Conservation (phyloP, 768 basidiomycete species). For the Asterophora parasitica region DNA sequence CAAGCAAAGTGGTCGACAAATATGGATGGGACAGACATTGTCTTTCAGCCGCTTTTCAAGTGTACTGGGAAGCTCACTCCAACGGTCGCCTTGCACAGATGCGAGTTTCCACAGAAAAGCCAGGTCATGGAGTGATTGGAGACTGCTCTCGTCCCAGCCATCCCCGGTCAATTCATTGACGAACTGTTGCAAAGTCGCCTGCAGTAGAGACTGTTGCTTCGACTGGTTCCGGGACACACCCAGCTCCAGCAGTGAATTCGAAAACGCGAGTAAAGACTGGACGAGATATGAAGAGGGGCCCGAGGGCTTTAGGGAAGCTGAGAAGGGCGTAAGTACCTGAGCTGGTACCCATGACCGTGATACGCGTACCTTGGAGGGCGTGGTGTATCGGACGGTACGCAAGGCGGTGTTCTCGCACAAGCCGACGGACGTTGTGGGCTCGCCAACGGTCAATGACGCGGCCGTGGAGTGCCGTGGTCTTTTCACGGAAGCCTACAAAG, state of each 20-base stretch:
- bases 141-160: slow-evolving; percentile 20
- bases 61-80: slow-evolving; percentile 20
- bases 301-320: slow-evolving; percentile 15
- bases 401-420: slow-evolving; percentile 25
- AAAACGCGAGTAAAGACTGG: slow-evolving; percentile 49
- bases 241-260: slow-evolving; percentile 50
- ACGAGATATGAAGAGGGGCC: slow-evolving; percentile 53
- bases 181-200: slow-evolving; percentile 37
- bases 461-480: slow-evolving; percentile 37
- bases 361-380: slow-evolving; percentile 20
- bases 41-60: slow-evolving; percentile 25
- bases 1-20: not conserved
- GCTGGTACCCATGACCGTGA: not conserved
- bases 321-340: not conserved
- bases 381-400: slow-evolving; percentile 14
- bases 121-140: slow-evolving; percentile 41
- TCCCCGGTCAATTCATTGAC: slow-evolving; percentile 30
- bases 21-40: slow-evolving; percentile 6
- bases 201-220: slow-evolving; percentile 30
- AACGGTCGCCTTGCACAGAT: slow-evolving; percentile 27
- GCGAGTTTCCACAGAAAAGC: slow-evolving; percentile 43
- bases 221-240: slow-evolving; percentile 38
- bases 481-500: slow-evolving; percentile 45
- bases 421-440: slow-evolving; percentile 31
- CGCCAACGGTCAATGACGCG: slow-evolving; percentile 53